Evolutionary conservation across 2,329 filamentous ascomycete genomes (phyloP).

Genomic region (Ascochyta koolunga): DNA sequence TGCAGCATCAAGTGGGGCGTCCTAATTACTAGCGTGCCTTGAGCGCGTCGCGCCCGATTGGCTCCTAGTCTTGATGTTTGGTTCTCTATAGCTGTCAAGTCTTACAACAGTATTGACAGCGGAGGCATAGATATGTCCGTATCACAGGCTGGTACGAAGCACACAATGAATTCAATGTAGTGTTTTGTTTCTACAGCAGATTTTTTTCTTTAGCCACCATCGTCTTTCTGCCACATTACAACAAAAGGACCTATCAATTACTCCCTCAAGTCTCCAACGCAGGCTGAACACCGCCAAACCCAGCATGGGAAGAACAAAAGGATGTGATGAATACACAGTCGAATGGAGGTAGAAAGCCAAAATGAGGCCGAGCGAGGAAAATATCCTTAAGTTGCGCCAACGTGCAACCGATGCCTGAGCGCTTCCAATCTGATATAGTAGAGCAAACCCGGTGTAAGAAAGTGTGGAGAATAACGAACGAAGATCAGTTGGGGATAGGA

Average conservation of each 20-base stretch:
- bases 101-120: constrained; percentile 8
- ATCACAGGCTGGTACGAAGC: neutral
- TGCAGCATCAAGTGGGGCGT: constrained; percentile 12
- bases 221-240: constrained; percentile 33
- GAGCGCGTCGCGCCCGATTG: constrained; percentile 12
- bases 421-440: constrained; percentile 11
- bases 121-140: neutral
- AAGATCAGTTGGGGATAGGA: constrained; percentile 26
- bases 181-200: constrained; percentile 34
- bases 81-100: constrained; percentile 5
- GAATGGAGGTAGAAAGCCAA: constrained; percentile 18
- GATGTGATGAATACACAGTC: constrained; percentile 18
- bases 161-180: constrained; percentile 15
- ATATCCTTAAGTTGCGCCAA: constrained; percentile 9
- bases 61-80: constrained; percentile 3
- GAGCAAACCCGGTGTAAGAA: constrained; percentile 26
- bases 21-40: constrained; percentile 7
- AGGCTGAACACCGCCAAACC: constrained; percentile 24
- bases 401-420: constrained; percentile 7
- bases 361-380: constrained; percentile 14
- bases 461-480: constrained; percentile 24
- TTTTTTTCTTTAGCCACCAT: constrained; percentile 28
- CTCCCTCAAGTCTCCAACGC: constrained; percentile 25
- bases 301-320: constrained; percentile 37
- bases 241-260: constrained; percentile 34